Conservation (phyloP, 1,284 basidiomycete genomes). For the Cutaneotrichosporon daszewskae region DNA sequence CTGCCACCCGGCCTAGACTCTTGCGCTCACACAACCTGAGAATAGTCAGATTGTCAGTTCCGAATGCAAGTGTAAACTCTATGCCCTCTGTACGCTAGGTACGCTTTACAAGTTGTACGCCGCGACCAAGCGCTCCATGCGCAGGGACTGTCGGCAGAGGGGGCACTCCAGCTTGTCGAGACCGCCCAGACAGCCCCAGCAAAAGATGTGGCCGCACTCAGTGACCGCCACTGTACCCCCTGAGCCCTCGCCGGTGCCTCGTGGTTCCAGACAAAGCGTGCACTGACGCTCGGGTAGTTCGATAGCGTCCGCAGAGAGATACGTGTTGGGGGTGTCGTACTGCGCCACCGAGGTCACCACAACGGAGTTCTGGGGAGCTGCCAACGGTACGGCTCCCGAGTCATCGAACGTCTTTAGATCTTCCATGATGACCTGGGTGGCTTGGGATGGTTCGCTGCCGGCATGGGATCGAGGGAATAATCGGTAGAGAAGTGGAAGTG, state of each 20-base stretch:
- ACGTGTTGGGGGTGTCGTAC: slow-evolving; percentile 38
- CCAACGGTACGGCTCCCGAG: slow-evolving; percentile 10
- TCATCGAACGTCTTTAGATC: slow-evolving; percentile 1
- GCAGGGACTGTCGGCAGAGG: slow-evolving; percentile 72
- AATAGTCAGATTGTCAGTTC: no score
- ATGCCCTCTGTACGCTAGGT: neutral
- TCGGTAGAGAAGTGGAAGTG: slow-evolving; percentile 63
- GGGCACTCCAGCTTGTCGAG: slow-evolving; percentile 80
- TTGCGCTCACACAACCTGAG: no score
- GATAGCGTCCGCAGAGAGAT: slow-evolving; percentile 30
- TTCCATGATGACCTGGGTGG: neutral
- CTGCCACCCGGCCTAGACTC: no score
- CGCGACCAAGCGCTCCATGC: slow-evolving; percentile 66
- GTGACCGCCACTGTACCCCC: slow-evolving; percentile 62
- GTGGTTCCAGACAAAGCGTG: slow-evolving; percentile 80
- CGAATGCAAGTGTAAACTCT: no score
- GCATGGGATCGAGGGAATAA: slow-evolving; percentile 24
- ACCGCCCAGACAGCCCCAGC: slow-evolving; percentile 93
- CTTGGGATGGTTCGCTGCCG: no score
- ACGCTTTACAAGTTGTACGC: slow-evolving; percentile 67
- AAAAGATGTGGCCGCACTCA: slow-evolving; percentile 90
- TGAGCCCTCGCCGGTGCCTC: slow-evolving; percentile 53
- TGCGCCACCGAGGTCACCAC: slow-evolving; percentile 46
- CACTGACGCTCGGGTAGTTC: slow-evolving; percentile 65
- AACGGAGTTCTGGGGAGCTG: slow-evolving; percentile 42